Evolutionary conservation across 2,329 filamentous ascomycete species (phyloP).

Genomic region (Xylaria sp.): DNA sequence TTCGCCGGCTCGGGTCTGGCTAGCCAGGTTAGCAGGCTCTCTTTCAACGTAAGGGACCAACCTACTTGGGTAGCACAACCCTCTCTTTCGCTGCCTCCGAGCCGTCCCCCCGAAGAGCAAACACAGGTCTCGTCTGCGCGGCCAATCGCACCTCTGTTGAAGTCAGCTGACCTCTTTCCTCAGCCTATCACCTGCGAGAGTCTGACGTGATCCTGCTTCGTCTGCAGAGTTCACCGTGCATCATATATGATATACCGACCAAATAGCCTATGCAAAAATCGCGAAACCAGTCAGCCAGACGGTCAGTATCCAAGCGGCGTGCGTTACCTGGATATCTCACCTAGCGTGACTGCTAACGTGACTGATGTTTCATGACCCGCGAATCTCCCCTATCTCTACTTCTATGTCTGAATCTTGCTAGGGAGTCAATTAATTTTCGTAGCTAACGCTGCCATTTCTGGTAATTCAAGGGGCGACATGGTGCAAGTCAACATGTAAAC

Average conservation of each 20-base stretch:
- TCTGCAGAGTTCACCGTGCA: background rate
- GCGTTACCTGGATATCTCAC: no score
- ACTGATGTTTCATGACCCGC: background rate
- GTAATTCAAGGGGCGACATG: no score
- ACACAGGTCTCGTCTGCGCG: slow-evolving; percentile 17
- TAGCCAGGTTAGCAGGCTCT: background rate
- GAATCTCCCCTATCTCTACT: background rate
- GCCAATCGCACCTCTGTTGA: slow-evolving; percentile 10
- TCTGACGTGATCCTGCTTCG: slow-evolving; percentile 26
- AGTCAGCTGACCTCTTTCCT: slow-evolving; percentile 28
- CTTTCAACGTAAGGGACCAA: background rate
- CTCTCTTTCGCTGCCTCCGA: slow-evolving; percentile 21
- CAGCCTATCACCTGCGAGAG: slow-evolving; percentile 18
- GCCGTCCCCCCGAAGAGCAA: background rate
- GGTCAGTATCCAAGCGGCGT: background rate
- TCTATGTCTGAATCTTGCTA: background rate
- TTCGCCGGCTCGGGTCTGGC: background rate
- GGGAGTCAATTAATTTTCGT: background rate
- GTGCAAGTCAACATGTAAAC: no score
- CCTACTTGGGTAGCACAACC: background rate
- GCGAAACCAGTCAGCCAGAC: background rate
- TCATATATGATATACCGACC: background rate
- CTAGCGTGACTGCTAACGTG: background rate
- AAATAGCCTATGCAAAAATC: background rate
- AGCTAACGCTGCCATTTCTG: no score